phyloP scores from a whole-genome alignment of 306 rosid species.

The Hippophae tibetana region DNA sequence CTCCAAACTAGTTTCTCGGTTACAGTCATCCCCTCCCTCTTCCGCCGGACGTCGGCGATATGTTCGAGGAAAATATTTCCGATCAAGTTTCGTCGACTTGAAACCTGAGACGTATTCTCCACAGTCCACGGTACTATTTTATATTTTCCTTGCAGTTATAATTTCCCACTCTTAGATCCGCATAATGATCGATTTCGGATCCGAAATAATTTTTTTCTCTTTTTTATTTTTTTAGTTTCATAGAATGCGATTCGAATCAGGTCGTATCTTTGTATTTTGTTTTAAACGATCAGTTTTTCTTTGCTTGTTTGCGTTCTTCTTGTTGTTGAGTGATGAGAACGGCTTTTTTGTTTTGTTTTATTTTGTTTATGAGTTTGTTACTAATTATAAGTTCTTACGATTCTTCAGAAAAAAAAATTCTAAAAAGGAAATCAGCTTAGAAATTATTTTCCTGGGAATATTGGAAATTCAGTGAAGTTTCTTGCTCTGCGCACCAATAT shows the following conservation, averaged over 20 bases:
- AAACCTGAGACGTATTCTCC: too few species aligned
- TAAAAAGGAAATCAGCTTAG: conserved; percentile 19
- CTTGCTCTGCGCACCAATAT: background rate
- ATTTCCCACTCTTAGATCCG: conserved; percentile 12
- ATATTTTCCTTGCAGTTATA: too few species aligned
- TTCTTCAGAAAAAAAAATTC: conserved; percentile 26
- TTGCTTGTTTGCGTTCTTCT: background rate
- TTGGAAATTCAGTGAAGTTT: conserved; percentile 12
- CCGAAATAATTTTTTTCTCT: background rate
- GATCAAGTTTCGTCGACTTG: too few species aligned
- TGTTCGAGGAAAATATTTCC: too few species aligned
- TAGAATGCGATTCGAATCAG: conserved; percentile 35
- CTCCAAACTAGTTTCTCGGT: too few species aligned
- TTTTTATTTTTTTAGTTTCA: too few species aligned
- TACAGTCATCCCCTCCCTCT: too few species aligned
- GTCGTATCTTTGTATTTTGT: conserved; percentile 9
- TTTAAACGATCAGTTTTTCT: background rate
- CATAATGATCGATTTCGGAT: conserved; percentile 7
- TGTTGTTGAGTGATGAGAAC: conserved; percentile 4
- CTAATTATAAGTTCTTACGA: conserved; percentile 16
- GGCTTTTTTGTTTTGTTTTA: background rate
- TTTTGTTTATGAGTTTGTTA: conserved; percentile 4
- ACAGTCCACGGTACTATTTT: too few species aligned
- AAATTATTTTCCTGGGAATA: conserved; percentile 12
- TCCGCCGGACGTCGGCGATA: too few species aligned